A percentile compares a stretch with the other conserved stretches of the same genome.
These are phyloP conservation scores for Novymonas esmeraldas DNA, from an alignment of 208 protist genomes.

Conservation along the genomic window DNA sequence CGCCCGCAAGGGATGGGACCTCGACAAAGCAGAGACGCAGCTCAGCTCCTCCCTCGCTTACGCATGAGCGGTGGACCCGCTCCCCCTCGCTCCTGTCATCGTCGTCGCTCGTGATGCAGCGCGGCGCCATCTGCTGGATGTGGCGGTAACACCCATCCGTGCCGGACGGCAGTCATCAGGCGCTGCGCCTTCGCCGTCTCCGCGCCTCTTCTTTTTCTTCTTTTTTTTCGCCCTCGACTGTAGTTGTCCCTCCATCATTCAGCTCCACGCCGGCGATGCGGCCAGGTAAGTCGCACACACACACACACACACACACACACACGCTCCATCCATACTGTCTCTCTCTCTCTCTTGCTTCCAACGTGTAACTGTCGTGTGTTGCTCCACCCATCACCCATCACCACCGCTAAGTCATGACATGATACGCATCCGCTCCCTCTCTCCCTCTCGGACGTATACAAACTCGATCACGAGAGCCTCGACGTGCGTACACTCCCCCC, in stretches of 20 bases:
- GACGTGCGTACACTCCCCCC: too few species aligned
- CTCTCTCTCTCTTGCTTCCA: not conserved
- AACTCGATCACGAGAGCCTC: too few species aligned
- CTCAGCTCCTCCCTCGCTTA: constrained; percentile 57
- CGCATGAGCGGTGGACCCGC: constrained; percentile 14
- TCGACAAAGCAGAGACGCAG: constrained; percentile 45
- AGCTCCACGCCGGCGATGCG: too few species aligned
- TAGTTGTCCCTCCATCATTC: not conserved
- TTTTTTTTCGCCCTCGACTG: not conserved
- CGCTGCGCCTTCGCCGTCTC: not conserved
- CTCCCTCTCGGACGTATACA: too few species aligned
- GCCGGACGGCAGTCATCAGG: too few species aligned
- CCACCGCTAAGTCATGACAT: too few species aligned
- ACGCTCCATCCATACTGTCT: not conserved
- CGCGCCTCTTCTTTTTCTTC: not conserved
- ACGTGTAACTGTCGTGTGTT: too few species aligned
- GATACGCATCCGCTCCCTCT: too few species aligned
- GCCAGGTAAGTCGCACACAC: too few species aligned
- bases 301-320: too few species aligned
- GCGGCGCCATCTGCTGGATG: not conserved
- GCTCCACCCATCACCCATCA: too few species aligned
- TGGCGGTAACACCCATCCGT: not conserved
- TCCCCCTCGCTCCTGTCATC: not conserved
- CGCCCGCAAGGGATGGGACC: constrained; percentile 65
- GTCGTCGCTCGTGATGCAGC: not conserved